Base-by-base conservation (phyloP, 2,329 filamentous ascomycete genomes). In the Fusarium globosum region DNA sequence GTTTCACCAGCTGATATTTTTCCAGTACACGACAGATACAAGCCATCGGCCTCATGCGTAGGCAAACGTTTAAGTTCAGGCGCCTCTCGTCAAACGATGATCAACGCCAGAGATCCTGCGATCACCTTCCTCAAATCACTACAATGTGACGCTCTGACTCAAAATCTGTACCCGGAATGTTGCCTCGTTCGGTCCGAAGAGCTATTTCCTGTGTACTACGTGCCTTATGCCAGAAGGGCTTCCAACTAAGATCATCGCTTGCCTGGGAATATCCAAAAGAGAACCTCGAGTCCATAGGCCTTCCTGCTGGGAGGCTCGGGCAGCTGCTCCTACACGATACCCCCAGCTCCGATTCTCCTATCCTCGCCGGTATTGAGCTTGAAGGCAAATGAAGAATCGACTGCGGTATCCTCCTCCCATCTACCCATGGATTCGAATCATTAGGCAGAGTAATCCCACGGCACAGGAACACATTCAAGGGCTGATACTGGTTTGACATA, bases 401-500 rank as follows among this genome's bases (percentile, higher is more conserved):
- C 45, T 64, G 61, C 14, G 56, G 51, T 2, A 61, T 77, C 4
- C 33, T 46, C 2, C 60, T 77, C 13, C 71, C 73, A 7, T 30
- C 39, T 4, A 21, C 61, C 0, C 38, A 61, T 7, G 51, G 42
- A 7, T 11, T 26, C 3, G 59, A 61, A 9, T 23, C 9, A 12
- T 33, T 21, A 10, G 30, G 30, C n/a, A 48, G 23, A 3, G 52
- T 64, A 46, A 65, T 72, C 10, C 41, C 69, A 12, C 59, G 49
- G 12, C 48, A 57, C 6, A 39, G 42, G 12, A 35, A n/a, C 13
- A 52, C 36, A 30, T 30, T 30, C 28, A 30, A 10, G 28, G 57
- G 67, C 21, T 21, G 33, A 6, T 56, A 62, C 36, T 74, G 63
- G 46, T 71, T 76, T 38, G 63, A 59, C 7, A 61, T 69, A 15